phyloP scores from a whole-genome alignment of 495 filamentous ascomycete species.

The Penicillium robsamsonii region DNA sequence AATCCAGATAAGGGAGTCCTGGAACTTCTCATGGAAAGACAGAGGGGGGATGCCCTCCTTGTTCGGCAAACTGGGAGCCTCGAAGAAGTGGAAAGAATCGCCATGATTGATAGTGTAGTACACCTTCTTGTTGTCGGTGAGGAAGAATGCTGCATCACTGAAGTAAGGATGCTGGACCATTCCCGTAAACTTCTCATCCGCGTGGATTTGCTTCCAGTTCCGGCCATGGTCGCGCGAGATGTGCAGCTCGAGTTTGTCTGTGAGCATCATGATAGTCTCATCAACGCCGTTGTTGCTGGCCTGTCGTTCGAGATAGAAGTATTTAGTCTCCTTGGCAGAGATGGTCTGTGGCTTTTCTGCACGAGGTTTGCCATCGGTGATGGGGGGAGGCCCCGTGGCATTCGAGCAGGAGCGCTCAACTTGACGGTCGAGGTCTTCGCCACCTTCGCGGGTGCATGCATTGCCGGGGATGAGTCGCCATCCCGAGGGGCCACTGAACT shows the following conservation, averaged over 20 bases:
- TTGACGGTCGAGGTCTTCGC: conserved; percentile 43
- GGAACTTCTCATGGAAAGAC: conserved; percentile 75
- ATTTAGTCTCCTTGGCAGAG: conserved; percentile 52
- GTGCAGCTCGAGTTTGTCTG: conserved; percentile 59
- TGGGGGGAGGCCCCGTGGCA: conserved; percentile 35
- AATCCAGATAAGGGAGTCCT: conserved; percentile 88
- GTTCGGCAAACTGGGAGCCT: conserved; percentile 49
- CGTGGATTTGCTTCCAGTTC: conserved; percentile 63
- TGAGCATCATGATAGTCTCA: conserved; percentile 84
- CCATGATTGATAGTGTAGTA: conserved; percentile 79
- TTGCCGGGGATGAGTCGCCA: conserved; percentile 93
- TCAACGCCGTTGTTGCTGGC: conserved; percentile 60
- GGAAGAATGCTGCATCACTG: conserved; percentile 80
- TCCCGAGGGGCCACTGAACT: conserved; percentile 79
- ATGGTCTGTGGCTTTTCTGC: conserved; percentile 54
- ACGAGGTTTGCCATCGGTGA: conserved; percentile 59
- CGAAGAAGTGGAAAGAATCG: conserved; percentile 62
- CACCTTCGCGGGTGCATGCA: conserved; percentile 63
- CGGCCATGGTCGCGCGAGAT: conserved; percentile 83
- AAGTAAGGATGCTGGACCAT: conserved; percentile 75
- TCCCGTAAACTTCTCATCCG: conserved; percentile 58
- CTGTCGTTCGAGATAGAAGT: conserved; percentile 82
- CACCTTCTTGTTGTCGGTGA: conserved; percentile 65
- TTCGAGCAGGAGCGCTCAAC: conserved; percentile 53
- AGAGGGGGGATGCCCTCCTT: conserved; percentile 50